Evolutionary conservation across 306 rosid genomes (phyloP).

Genomic region (Fragaria ananassa): DNA sequence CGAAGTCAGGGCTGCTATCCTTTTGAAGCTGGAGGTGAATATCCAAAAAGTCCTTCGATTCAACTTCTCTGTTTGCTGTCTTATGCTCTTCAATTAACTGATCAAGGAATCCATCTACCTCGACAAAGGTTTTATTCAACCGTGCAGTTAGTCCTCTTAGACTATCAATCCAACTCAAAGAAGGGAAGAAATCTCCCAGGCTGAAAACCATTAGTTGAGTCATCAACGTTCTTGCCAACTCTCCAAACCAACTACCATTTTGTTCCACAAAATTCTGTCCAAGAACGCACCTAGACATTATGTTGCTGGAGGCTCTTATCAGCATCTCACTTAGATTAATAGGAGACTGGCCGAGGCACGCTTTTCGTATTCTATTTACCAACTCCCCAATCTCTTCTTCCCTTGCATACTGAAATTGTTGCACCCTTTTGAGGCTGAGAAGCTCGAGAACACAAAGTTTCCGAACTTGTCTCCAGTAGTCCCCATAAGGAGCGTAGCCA

Average conservation of each 20-base stretch:
- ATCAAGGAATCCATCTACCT: neutral
- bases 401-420: neutral
- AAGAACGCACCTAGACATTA: neutral
- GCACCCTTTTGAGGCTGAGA: constrained; percentile 6
- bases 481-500: neutral
- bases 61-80: neutral
- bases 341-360: neutral
- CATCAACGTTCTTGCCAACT: neutral
- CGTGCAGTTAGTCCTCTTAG: neutral
- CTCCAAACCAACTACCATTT: neutral
- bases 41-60: neutral
- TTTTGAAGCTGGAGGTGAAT: constrained; percentile 1
- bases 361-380: neutral
- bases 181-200: neutral
- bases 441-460: neutral
- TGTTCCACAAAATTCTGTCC: neutral
- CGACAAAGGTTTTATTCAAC: neutral
- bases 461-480: constrained; percentile 2
- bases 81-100: neutral
- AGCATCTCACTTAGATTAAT: neutral
- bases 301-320: neutral
- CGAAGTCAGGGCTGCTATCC: neutral
- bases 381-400: neutral
- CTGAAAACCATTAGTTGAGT: neutral
- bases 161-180: neutral